Base-by-base conservation (phyloP, 2,329 filamentous ascomycete genomes). In the Phaeomoniella chlamydospora region DNA sequence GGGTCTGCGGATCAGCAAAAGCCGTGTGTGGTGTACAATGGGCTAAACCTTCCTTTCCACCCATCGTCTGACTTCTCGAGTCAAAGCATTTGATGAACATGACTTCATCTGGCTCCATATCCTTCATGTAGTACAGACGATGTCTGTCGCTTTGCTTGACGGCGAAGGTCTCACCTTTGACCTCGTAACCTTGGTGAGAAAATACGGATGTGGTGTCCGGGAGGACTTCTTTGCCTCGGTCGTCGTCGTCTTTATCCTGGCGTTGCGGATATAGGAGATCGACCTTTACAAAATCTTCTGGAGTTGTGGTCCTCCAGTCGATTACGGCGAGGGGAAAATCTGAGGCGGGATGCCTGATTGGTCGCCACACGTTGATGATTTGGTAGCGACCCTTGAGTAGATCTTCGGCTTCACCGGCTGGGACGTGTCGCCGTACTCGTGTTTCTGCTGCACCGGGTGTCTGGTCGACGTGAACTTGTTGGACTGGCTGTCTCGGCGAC, bases 401-500 rank as follows among this genome's bases (percentile, higher is more conserved):
- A 37, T 64, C 61, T 17, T 76, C 70, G 0, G 66, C 70, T 45
- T 77, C 72, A 1, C 63, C 62, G 2, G 52, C 54, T 0, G 57
- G 56, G 4, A 68, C 52, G 26, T 68, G 59, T 42, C 62, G 53
- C 2, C 47, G 39, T 4, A 68, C 64, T 10, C 64, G 59, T 15
- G 68, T 64, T 40, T 67, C 72, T 1, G 75, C 74, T 0, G 79
- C 77, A 0, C 48, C 54, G 0, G 76, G 70, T 0, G 78, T 81
- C 55, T 83, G 79, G 48, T 84, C 79, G 11, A 83, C 75, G 42
- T 83, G 79, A 0, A 82, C 74, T 44, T 74, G 70, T 51, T 79
- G 72, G 0, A 83, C 77, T 0, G 79, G 79, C 42, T 72, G 70
- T 4, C 78, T 65, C 41, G 59, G 11, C 43, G 39, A 36, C 56